These are phyloP conservation scores for Mrakia frigida DNA, from an alignment of 768 basidiomycete genomes.

Conservation along the genomic window DNA sequence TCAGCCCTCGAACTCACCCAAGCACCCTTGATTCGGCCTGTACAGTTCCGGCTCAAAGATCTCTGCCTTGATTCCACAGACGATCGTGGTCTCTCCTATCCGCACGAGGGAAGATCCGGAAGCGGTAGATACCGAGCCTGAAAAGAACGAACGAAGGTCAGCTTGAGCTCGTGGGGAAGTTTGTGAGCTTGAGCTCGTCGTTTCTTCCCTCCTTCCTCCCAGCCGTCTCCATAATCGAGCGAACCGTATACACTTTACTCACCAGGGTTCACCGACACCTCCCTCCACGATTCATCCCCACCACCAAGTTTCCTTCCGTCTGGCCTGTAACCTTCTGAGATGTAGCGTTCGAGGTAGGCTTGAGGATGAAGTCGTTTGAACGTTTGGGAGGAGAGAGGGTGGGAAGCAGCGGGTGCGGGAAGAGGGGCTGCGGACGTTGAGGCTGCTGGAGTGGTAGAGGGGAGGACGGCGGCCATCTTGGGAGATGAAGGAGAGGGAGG, in stretches of 20 bases:
- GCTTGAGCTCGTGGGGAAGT: conserved; percentile 1
- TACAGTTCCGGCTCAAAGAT: conserved; percentile 85
- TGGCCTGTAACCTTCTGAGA: conserved; percentile 69
- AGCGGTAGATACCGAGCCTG: conserved; percentile 90
- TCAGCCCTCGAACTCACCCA: conserved; percentile 59
- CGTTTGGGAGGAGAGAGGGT: conserved; percentile 44
- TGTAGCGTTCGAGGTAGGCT: conserved; percentile 78
- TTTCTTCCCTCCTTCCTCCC: neutral
- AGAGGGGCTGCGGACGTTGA: conserved; percentile 24
- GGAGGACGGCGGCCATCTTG: conserved; percentile 6
- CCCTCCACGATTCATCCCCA: conserved; percentile 53
- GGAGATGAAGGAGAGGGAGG: conserved; percentile 13
- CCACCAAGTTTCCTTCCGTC: conserved; percentile 59
- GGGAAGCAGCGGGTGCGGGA: conserved; percentile 22
- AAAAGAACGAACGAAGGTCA: neutral
- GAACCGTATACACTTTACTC: conserved; percentile 39
- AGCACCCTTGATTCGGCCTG: conserved; percentile 65
- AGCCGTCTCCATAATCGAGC: neutral
- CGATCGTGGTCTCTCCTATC: conserved; percentile 86
- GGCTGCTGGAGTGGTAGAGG: conserved; percentile 19
- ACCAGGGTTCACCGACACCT: conserved; percentile 75
- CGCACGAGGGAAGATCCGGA: conserved; percentile 87
- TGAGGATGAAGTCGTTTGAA: conserved; percentile 87
- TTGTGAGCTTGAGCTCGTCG: neutral
- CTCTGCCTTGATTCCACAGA: conserved; percentile 94